phyloP scores from a whole-genome alignment of 2,329 filamentous ascomycete species.

The Parastagonospora avenae region DNA sequence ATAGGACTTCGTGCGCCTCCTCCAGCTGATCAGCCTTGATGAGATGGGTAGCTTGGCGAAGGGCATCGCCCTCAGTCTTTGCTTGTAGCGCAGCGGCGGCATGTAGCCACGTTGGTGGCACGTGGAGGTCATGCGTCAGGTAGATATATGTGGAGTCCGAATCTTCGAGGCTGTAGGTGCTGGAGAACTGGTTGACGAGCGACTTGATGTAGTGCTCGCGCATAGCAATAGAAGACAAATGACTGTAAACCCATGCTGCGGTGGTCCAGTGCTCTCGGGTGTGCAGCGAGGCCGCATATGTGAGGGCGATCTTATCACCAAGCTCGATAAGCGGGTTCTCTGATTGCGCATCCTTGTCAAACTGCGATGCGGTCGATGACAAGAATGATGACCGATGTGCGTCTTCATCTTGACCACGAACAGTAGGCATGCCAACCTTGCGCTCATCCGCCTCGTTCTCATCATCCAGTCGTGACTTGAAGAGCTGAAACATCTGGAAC shows the following conservation, averaged over 20 bases:
- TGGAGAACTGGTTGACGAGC: slow-evolving; percentile 64
- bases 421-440: slow-evolving; percentile 38
- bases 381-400: slow-evolving; percentile 30
- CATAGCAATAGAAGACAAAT: slow-evolving; percentile 67
- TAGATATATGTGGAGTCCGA: slow-evolving; percentile 62
- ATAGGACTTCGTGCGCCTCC: slow-evolving; percentile 84
- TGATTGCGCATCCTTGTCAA: slow-evolving; percentile 56
- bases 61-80: slow-evolving; percentile 71
- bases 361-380: slow-evolving; percentile 34
- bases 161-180: slow-evolving; percentile 64
- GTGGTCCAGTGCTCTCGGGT: slow-evolving; percentile 43
- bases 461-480: slow-evolving; percentile 42
- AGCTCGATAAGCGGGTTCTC: slow-evolving; percentile 63
- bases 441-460: slow-evolving; percentile 29
- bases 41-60: slow-evolving; percentile 66
- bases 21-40: slow-evolving; percentile 75
- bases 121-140: slow-evolving; percentile 67
- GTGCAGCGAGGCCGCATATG: slow-evolving; percentile 44
- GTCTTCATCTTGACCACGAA: slow-evolving; percentile 22
- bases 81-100: slow-evolving; percentile 84
- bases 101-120: slow-evolving; percentile 83
- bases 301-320: slow-evolving; percentile 61
- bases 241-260: slow-evolving; percentile 77
- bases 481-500: slow-evolving; percentile 79
- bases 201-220: slow-evolving; percentile 76